These are phyloP conservation scores for Galerina marginata DNA, from an alignment of 768 basidiomycete genomes.

Conservation along the genomic window DNA sequence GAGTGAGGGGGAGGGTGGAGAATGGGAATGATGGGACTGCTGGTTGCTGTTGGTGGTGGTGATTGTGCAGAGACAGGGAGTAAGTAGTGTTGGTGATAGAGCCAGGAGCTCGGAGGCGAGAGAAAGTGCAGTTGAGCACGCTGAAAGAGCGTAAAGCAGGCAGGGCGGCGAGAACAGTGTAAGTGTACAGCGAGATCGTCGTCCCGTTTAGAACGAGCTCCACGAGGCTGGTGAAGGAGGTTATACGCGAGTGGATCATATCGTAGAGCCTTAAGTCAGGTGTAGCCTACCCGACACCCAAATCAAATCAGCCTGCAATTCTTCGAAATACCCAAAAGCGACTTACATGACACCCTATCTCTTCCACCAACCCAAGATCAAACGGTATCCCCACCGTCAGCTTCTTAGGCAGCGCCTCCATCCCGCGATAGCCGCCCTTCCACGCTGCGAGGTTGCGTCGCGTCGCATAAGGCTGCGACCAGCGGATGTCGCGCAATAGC, in stretches of 20 bases:
- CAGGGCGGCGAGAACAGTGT: slow-evolving; percentile 29
- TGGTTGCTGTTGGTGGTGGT: not conserved
- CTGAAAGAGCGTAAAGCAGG: slow-evolving; percentile 28
- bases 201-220: slow-evolving; percentile 29
- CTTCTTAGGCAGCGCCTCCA: slow-evolving; percentile 20
- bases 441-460: slow-evolving; percentile 30
- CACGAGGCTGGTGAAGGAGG: slow-evolving; percentile 26
- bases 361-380: slow-evolving; percentile 15
- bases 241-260: slow-evolving; percentile 23
- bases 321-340: not conserved
- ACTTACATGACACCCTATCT: not conserved
- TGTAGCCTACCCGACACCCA: not conserved
- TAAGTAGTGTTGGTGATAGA: not conserved
- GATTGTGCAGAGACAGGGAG: not conserved
- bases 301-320: not conserved
- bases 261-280: slow-evolving; percentile 28
- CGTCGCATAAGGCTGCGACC: slow-evolving; percentile 26
- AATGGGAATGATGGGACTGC: slow-evolving; percentile 7
- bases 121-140: slow-evolving; percentile 27
- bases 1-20: slow-evolving; percentile 22
- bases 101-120: slow-evolving; percentile 18
- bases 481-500: slow-evolving; percentile 29
- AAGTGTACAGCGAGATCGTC: slow-evolving; percentile 28
- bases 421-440: slow-evolving; percentile 17
- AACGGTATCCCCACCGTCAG: slow-evolving; percentile 30